Evolutionary conservation across 805 yeast species (phyloP), one percentile per base, ranked within the genome.

Genomic region (Ogataea populi-albae): DNA sequence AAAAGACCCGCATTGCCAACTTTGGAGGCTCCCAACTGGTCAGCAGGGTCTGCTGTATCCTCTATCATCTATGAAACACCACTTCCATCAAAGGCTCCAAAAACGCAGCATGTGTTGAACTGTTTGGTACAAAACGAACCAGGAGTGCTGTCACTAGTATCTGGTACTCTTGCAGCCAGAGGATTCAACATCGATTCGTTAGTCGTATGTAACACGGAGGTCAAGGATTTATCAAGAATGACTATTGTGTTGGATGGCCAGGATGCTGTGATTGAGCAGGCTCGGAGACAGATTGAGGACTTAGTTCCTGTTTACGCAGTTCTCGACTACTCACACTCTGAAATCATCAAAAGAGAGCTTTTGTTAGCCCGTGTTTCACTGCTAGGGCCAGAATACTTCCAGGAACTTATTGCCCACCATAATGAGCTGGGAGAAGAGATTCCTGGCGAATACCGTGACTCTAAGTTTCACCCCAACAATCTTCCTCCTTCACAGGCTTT

Each of bases 111-210:
- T 54, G 94, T 93, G 29, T 73, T 93, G 60, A 93, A 91, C 73
- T 93, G 98, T 68, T 73, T 93, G 58, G 98, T 93, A 12, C 98
- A 93, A 66, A 91, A 93, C 64, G 98, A 93, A 66, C 98, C 98
- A 6, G 98, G 98, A 73, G 98, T 93, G 30, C 70, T 93, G 53
- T 82, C 95, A 23, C 77, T 91, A 37, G 86, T 93, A 27, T 84
- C 97, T 5, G 96, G 97, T 37, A 88, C 95, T 35, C 73, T 93
- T 49, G 98, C 98, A 24, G 98, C 97, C 25, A 77, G 98, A 62
- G 98, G 98, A 12, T 93, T 93, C 78, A 93, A 93, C 69, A 93
- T 93, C 56, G 98, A 93, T 63, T 91, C 98, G 8, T 73, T 93
- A 46, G 96, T 93, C 40, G 98, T 93, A 30, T 91, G 96, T 61